Evolutionary conservation across 768 basidiomycete species (phyloP).

Genomic region (Trametes coccinea): DNA sequence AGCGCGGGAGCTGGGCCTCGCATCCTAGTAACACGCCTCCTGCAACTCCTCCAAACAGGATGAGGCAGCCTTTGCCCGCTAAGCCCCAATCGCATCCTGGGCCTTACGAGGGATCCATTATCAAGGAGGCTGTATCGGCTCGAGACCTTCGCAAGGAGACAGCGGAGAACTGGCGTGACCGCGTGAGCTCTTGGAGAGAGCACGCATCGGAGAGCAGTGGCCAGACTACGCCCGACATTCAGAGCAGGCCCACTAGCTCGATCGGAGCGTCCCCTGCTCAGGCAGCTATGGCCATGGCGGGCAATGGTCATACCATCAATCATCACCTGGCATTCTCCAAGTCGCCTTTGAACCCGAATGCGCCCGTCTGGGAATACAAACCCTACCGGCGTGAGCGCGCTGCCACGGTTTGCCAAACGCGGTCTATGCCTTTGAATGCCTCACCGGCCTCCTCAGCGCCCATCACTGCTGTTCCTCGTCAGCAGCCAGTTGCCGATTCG

Average conservation of each 20-base stretch:
- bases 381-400: background rate
- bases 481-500: background rate
- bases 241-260: background rate
- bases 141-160: slow-evolving; percentile 1
- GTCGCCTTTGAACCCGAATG: slow-evolving; percentile 3
- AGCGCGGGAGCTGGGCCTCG: background rate
- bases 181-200: slow-evolving; percentile 15
- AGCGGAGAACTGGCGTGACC: slow-evolving; percentile 7
- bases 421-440: background rate
- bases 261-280: background rate
- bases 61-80: background rate
- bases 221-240: background rate
- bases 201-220: background rate
- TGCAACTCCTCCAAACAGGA: background rate
- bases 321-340: background rate
- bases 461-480: background rate
- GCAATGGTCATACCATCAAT: no score
- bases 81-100: background rate
- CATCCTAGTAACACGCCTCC: background rate
- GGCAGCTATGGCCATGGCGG: background rate
- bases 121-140: background rate
- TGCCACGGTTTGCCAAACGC: background rate
- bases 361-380: slow-evolving; percentile 4
- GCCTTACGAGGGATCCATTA: background rate
- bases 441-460: background rate